phyloP scores from a whole-genome alignment of 176 grass and related monocot genomes.

The Paspalum notatum region DNA sequence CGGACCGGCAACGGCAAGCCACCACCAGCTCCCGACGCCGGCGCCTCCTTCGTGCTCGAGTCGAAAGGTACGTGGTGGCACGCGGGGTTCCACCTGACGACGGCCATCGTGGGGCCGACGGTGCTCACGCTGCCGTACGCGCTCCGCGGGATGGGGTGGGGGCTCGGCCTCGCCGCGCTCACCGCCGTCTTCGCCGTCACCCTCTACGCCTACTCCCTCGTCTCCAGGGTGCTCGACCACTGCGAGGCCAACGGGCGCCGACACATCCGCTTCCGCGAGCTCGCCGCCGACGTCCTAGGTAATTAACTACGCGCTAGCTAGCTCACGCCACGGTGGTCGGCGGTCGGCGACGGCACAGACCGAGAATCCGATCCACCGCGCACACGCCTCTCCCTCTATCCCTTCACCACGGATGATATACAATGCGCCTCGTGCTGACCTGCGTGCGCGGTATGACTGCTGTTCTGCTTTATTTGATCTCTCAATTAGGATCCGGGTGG shows the following conservation, averaged over 20 bases:
- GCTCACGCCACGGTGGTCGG: no score
- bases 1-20: no score
- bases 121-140: conserved; percentile 91
- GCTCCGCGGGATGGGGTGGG: conserved; percentile 83
- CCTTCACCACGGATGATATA: no score
- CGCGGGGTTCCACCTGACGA: conserved; percentile 95
- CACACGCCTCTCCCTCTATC: no score
- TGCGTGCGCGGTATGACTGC: no score
- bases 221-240: conserved; percentile 89
- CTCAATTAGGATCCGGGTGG: conserved; percentile 64
- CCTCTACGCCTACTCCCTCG: conserved; percentile 82
- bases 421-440: no score
- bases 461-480: not conserved
- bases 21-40: conserved; percentile 45
- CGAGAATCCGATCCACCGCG: no score
- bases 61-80: conserved; percentile 95
- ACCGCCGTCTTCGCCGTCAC: conserved; percentile 68
- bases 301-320: no score
- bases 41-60: conserved; percentile 86
- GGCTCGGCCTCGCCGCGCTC: conserved; percentile 51
- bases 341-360: no score
- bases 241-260: conserved; percentile 73
- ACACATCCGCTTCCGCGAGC: conserved; percentile 82
- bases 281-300: conserved; percentile 88
- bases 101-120: conserved; percentile 87